These are phyloP conservation scores for Fusarium hostae DNA, from an alignment of 2,329 filamentous ascomycete genomes.

Conservation along the genomic window DNA sequence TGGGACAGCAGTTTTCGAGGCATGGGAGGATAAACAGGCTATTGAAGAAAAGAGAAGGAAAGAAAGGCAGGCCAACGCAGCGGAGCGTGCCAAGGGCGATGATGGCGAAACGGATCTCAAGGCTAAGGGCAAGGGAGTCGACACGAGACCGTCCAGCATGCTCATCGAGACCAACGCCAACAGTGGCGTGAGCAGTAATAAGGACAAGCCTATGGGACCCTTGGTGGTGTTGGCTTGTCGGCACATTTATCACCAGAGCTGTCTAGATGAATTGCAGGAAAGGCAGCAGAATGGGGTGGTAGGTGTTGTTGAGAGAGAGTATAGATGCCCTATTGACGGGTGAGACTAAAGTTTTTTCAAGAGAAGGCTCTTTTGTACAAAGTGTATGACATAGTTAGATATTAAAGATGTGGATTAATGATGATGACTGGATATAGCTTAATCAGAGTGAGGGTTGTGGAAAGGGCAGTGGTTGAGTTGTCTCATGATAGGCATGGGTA, in stretches of 20 bases:
- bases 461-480: background rate
- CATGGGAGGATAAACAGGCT: constrained; percentile 76
- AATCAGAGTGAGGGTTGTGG: background rate
- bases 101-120: constrained; percentile 49
- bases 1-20: constrained; percentile 79
- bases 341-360: constrained; percentile 42
- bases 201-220: constrained; percentile 67
- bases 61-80: constrained; percentile 53
- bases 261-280: constrained; percentile 72
- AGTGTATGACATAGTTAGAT: constrained; percentile 40
- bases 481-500: background rate
- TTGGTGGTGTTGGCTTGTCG: constrained; percentile 76
- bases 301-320: constrained; percentile 60
- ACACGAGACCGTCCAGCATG: constrained; percentile 56
- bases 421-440: constrained; percentile 35
- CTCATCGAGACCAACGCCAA: constrained; percentile 46
- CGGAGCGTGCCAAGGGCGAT: constrained; percentile 54
- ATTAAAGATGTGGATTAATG: constrained; percentile 40
- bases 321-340: constrained; percentile 68
- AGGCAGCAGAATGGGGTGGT: constrained; percentile 61
- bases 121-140: constrained; percentile 58
- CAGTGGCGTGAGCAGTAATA: constrained; percentile 25
- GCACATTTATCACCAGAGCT: constrained; percentile 76
- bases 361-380: constrained; percentile 36
- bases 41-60: constrained; percentile 59